phyloP scores from a whole-genome alignment of 208 protist species.

The Vickermania ingenoplastis region DNA sequence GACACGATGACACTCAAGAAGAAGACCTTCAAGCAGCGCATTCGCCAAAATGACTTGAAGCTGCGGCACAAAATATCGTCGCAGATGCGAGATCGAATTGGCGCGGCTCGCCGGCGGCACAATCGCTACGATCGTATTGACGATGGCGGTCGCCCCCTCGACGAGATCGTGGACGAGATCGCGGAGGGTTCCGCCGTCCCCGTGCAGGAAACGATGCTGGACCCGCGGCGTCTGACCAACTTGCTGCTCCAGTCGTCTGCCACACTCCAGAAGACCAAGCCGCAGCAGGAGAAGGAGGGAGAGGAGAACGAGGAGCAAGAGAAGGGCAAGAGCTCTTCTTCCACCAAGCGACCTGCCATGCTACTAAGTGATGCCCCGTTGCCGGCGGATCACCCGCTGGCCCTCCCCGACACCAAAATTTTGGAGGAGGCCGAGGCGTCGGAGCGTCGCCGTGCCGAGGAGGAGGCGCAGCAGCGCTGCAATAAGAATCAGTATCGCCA shows the following conservation, averaged over 20 bases:
- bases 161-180: conserved; percentile 55
- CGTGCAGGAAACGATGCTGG: conserved; percentile 35
- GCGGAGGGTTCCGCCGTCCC: conserved; percentile 49
- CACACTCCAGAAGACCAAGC: neutral
- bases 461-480: conserved; percentile 5
- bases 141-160: conserved; percentile 36
- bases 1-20: conserved; percentile 54
- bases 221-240: conserved; percentile 69
- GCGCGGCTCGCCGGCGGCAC: conserved; percentile 23
- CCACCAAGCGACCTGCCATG: conserved; percentile 10
- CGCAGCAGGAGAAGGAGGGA: no score
- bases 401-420: conserved; percentile 11
- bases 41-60: conserved; percentile 69
- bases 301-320: neutral
- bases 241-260: conserved; percentile 29
- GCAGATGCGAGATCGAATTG: conserved; percentile 56
- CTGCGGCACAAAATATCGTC: conserved; percentile 36
- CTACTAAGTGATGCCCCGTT: conserved; percentile 12
- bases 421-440: conserved; percentile 13
- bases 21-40: conserved; percentile 72
- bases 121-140: conserved; percentile 69
- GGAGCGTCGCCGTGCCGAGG: conserved; percentile 12
- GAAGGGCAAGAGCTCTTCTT: neutral
- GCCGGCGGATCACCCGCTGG: conserved; percentile 28
- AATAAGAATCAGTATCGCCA: conserved; percentile 77